Evolutionary conservation across 2,329 filamentous ascomycete genomes (phyloP), one percentile per base, ranked within the genome.

Genomic region (Ophiocordyceps unilateralis): DNA sequence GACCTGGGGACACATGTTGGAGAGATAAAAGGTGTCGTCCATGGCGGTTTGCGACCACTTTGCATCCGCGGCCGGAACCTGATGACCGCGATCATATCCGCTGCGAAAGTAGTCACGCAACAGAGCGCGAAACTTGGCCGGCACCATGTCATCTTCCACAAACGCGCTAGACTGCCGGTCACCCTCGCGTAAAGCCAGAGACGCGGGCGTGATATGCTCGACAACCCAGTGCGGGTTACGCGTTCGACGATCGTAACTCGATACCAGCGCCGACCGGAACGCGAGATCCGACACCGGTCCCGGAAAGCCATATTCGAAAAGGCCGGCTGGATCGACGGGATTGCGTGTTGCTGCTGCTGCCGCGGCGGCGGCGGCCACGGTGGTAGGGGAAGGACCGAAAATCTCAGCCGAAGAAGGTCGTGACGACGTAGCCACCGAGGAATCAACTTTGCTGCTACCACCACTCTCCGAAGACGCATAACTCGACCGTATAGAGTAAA

Each of bases 1-100:
- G 24, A 98, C 91, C 66, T 98, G 91, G 26, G 91, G 91, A 58
- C 88, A 94, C 88, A 98, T 98, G 67, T 98, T 98, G 58, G 74
- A 81, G 44, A 98, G 73, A 56, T 77, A 81, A 58, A 98, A 98
- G 2, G 91, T 98, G 45, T 84, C 85, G 64, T 98, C 78, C 86
- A 98, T 94, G 49, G 91, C 88, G 30, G 74, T 62, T 64, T 98
- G 91, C 48, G 79, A 84, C 88, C 91, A 98, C 66, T 93, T 93
- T 44, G 83, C 85, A 64, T 98, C 91, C 36, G 91, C 91, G 6
- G 91, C 91, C 10, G 91, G 91, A 10, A 96, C 89, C 65, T 98
- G 91, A 65, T 98, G 91, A 47, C 91, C 91, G 32, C 91, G 77
- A 62, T 98, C 91, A 61, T 93, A 98, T 54, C 91, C 91, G 34